Base-by-base conservation (phyloP, 106 monocot genomes). In the Dactylorhiza incarnata region DNA sequence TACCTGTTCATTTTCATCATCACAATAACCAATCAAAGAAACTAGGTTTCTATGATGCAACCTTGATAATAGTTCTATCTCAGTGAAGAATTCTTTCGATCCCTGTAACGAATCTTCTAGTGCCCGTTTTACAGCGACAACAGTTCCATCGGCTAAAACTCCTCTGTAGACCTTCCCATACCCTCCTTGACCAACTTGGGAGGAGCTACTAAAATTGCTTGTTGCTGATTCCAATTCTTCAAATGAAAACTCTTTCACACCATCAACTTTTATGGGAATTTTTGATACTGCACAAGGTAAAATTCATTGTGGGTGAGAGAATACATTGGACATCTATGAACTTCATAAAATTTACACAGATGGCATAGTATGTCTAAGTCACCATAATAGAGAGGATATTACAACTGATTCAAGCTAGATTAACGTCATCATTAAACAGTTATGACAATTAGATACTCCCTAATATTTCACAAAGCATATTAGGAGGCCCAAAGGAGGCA, bases 141-240 rank as follows among this genome's bases (percentile, higher is more conserved):
- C 74, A 52, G 89, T 86, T 75, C 94, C 94, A 81, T 97, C 91
- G 83, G 76, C 81, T 81, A 97, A 85, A 62, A 83, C 74, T 5
- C 97, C 97, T 86, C 63, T 94, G 82, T 94, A 97, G 45, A 97
- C 97, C 83, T 91, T 97, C 17, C 97, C 97, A 71, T 97, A 97
- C 66, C 97, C 97, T 74, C 97, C 97, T 84, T 94, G 89, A 15
- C 97, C 97, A 75, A 97, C 77, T 79, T 84, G 86, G 76, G 84
- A 45, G 13, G 88, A 81, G 44, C 54, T 62, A 68, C 74, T 82
- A 52, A 97, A 97, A 71, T 89, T 83, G 43, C 82, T 52, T 25
- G 97, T 89, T 46, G 94, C 91, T 5, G 58, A 66, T 49, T 87
- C 78, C 84, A 97, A 81, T 62, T 97, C 94, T 73, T 80, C 68